Base-by-base conservation (phyloP, 805 yeast genomes). In the Zygotorulaspora sp. region DNA sequence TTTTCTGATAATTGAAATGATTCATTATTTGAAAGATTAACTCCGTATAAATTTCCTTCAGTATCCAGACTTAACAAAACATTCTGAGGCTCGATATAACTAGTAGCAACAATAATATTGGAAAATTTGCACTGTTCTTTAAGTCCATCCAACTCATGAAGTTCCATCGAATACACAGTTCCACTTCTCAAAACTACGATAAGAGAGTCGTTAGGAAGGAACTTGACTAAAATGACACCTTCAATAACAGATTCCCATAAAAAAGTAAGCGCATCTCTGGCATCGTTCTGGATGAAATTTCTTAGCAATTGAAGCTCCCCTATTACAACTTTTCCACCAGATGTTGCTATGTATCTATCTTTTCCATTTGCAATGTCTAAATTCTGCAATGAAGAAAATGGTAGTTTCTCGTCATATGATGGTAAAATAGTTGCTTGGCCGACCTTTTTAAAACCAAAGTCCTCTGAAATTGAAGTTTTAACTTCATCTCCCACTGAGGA, bases 371-470 rank as follows among this genome's bases (percentile, higher is more conserved):
- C 63, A 31, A 68, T 65, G 11, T 65, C 61, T 7, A 73, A 52
- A 34, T 71, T 63, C 14, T 60, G 61, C 28, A 58, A 39, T 19
- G 41, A 57, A 36, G 57, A 62, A 56, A 44, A 69, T 12, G 64
- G 71, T 35, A 55, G 38, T 13, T 40, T 45, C 45, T 71, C 74
- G 11, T 58, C 49, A 35, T 55, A 64, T 9, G 61, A 42, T n/a
- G 66, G 68, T 13, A 71, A 48, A 22, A 66, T 53, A 9, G 46
- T 48, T 13, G 57, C 46, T 9, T 49, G 41, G 11, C 67, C 70
- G 7, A 67, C 27, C 22, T 60, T 49, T 43, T 62, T 69, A 58
- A 71, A 72, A 5, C 76, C 76, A 41, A 68, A 61, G 45, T 68
- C 71, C 41, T 68, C 71, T 4, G 71, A 55, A 5, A 47, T 56